These are phyloP conservation scores for Clarireedia monteithiana DNA, from an alignment of 2,329 filamentous ascomycete genomes.

Conservation along the genomic window DNA sequence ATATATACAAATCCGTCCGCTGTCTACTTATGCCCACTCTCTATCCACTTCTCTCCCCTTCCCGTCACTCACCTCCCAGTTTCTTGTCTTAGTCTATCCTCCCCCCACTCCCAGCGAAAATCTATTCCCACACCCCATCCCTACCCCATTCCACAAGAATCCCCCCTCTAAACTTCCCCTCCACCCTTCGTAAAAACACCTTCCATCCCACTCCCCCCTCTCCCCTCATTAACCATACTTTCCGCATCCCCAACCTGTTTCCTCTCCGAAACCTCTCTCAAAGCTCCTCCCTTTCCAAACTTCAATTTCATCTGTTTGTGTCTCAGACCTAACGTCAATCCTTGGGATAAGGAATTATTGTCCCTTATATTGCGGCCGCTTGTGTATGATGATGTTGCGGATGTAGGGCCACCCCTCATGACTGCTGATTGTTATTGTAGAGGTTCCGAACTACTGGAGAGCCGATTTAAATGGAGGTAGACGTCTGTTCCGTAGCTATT, in stretches of 20 bases:
- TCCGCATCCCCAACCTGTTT: constrained; percentile 87
- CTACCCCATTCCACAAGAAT: background rate
- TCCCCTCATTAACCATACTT: constrained; percentile 55
- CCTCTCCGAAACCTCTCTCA: constrained; percentile 70
- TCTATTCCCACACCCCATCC: background rate
- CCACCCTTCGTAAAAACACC: constrained; percentile 29
- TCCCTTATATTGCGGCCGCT: constrained; percentile 35
- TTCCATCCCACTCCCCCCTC: constrained; percentile 21
- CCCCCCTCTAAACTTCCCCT: constrained; percentile 25
- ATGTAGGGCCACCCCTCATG: constrained; percentile 57
- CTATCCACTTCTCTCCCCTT: background rate
- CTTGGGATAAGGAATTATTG: constrained; percentile 41
- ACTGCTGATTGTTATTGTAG: constrained; percentile 81
- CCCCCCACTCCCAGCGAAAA: background rate
- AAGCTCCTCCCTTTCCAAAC: constrained; percentile 46
- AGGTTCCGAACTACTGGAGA: constrained; percentile 92
- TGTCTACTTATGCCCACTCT: background rate
- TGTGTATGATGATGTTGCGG: background rate
- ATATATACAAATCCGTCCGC: background rate
- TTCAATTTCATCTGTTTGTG: constrained; percentile 54
- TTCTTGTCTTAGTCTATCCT: background rate
- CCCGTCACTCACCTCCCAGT: no score
- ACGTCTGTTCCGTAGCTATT: constrained; percentile 92
- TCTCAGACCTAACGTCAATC: constrained; percentile 50
- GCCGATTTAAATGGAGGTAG: constrained; percentile 92